Evolutionary conservation across 305 asterid genomes (phyloP).

Genomic region (Striga hermonthica): DNA sequence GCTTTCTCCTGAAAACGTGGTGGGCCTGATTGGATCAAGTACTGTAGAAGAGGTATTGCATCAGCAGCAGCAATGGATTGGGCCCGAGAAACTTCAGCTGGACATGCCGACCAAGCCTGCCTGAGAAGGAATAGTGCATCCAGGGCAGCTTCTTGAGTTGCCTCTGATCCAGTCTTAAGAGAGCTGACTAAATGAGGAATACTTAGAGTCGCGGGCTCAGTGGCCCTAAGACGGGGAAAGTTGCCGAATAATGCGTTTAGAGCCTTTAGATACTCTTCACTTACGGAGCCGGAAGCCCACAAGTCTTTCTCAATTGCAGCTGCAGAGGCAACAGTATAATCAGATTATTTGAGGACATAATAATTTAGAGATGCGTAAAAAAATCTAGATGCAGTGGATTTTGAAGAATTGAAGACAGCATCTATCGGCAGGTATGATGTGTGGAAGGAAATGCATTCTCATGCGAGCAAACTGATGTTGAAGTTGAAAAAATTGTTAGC

Average conservation of each 20-base stretch:
- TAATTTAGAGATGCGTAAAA: too few relatives aligned
- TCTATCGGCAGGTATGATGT: too few relatives aligned
- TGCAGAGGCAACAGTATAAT: conserved; percentile 32
- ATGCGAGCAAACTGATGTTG: too few relatives aligned
- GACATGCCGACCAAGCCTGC: conserved; percentile 99
- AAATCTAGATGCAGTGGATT: too few relatives aligned
- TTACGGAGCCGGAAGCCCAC: conserved; percentile 93
- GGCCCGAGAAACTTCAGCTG: conserved; percentile 96
- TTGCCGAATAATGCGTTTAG: conserved; percentile 89
- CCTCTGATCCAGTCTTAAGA: conserved; percentile 96
- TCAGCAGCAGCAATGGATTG: conserved; percentile 99
- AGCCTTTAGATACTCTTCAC: conserved; percentile 93
- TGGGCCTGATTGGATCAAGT: conserved; percentile 96
- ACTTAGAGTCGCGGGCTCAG: conserved; percentile 97
- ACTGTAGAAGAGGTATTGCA: conserved; percentile 88
- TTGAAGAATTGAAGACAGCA: too few relatives aligned
- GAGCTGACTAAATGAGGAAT: conserved; percentile 96
- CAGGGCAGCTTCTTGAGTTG: conserved; percentile 99
- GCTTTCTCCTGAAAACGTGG: conserved; percentile 99
- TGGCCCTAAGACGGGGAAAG: conserved; percentile 95
- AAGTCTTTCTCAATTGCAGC: conserved; percentile 88
- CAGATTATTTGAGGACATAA: not conserved
- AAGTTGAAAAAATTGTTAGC: too few relatives aligned
- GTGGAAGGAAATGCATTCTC: too few relatives aligned
- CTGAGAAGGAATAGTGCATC: conserved; percentile 91